These are phyloP conservation scores for Botryotinia narcissicola DNA, from an alignment of 2,329 filamentous ascomycete genomes.

Conservation along the genomic window DNA sequence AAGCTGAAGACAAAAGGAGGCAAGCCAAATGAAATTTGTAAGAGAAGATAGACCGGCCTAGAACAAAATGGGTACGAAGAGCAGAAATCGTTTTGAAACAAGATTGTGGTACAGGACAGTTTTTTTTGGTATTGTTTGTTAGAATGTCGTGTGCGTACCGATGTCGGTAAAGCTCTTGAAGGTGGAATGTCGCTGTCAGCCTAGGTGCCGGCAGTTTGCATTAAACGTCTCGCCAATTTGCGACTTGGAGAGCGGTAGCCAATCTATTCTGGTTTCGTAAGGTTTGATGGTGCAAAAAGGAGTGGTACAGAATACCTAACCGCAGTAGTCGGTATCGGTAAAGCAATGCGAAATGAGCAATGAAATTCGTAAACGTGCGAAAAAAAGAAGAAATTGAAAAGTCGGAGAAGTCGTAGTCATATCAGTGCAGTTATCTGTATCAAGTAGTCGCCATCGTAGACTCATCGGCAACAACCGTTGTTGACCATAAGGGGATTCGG, in stretches of 20 bases:
- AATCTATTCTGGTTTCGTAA: not conserved
- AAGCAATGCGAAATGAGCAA: constrained; percentile 4
- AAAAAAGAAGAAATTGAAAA: not conserved
- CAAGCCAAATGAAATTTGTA: not conserved
- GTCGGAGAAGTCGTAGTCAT: not conserved
- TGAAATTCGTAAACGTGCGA: constrained; percentile 1
- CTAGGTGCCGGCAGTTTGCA: not conserved
- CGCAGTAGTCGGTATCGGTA: not conserved
- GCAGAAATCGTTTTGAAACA: not conserved
- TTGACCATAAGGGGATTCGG: not conserved
- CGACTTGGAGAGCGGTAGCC: not conserved
- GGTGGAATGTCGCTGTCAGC: not conserved
- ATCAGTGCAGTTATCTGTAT: not conserved
- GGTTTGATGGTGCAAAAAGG: not conserved
- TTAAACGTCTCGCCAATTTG: not conserved
- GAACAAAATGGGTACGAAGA: not conserved
- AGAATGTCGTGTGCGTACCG: not conserved
- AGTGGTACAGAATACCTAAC: not conserved
- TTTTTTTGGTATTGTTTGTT: not conserved
- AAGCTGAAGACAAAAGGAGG: not conserved
- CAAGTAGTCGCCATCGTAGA: not conserved
- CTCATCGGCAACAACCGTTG: not conserved
- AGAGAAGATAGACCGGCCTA: not conserved
- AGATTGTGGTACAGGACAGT: not conserved
- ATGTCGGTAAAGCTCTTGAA: not conserved